phyloP scores from a whole-genome alignment of 257 asterid species.

The Eucommia ulmoides region DNA sequence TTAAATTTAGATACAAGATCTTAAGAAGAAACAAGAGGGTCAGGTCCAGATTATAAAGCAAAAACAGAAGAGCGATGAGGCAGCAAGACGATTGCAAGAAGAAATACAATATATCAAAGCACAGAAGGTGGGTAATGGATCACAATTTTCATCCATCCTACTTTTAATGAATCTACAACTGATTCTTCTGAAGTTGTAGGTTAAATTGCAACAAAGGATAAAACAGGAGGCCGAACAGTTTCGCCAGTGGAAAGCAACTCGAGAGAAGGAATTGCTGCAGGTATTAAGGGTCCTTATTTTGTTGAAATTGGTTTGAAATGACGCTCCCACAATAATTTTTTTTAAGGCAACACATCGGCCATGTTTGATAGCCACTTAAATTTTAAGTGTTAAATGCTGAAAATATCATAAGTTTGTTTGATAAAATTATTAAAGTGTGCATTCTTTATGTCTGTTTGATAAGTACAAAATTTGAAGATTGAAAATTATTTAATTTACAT shows the following conservation, averaged over 20 bases:
- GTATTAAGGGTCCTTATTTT: slow-evolving; percentile 13
- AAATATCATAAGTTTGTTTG: too few relatives aligned
- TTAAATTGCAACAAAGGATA: slow-evolving; percentile 87
- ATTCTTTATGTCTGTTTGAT: too few relatives aligned
- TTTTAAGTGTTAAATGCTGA: too few relatives aligned
- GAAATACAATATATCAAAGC: slow-evolving; percentile 95
- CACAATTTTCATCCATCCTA: too few relatives aligned
- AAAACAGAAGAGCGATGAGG: slow-evolving; percentile 97
- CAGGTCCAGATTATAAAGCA: slow-evolving; percentile 91
- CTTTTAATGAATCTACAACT: too few relatives aligned
- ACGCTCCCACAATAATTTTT: not conserved
- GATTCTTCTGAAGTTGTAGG: slow-evolving; percentile 45
- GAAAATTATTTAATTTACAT: too few relatives aligned
- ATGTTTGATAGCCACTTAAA: too few relatives aligned
- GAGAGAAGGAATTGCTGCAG: slow-evolving; percentile 95
- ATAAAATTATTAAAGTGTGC: too few relatives aligned
- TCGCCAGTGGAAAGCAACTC: slow-evolving; percentile 95
- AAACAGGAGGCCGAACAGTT: slow-evolving; percentile 98
- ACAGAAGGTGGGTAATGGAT: slow-evolving; percentile 65
- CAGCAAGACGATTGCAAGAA: slow-evolving; percentile 81
- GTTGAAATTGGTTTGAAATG: not conserved
- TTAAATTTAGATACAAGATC: slow-evolving; percentile 72
- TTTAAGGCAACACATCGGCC: too few relatives aligned
- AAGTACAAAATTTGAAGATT: too few relatives aligned
- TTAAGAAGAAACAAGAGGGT: slow-evolving; percentile 90